These are phyloP conservation scores for Nicotiana otophora DNA, from an alignment of 257 asterid genomes.

Conservation along the genomic window DNA sequence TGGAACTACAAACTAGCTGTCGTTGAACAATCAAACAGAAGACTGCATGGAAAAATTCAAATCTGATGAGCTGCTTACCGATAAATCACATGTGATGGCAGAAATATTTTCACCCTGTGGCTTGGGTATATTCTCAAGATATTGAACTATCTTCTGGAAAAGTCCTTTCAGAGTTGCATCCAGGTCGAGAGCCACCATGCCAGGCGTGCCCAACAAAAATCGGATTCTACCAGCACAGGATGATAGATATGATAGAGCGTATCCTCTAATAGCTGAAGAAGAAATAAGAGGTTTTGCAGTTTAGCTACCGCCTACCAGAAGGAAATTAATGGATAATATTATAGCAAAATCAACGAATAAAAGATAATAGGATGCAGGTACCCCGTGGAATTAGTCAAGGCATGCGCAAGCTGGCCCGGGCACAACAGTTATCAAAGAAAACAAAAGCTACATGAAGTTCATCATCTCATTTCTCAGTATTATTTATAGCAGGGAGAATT, in stretches of 20 bases:
- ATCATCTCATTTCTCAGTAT: not conserved
- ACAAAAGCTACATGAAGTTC: not conserved
- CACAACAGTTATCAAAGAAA: too few relatives aligned
- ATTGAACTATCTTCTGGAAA: constrained; percentile 86
- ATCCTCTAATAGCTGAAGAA: constrained; percentile 90
- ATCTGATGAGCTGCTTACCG: constrained; percentile 52
- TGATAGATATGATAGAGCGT: constrained; percentile 90
- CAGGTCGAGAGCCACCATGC: constrained; percentile 98
- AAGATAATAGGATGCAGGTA: not conserved
- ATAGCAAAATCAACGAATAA: not conserved
- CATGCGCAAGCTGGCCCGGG: too few relatives aligned
- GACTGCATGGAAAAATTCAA: not conserved
- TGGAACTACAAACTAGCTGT: not conserved
- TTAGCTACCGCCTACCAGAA: constrained; percentile 4
- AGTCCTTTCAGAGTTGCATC: constrained; percentile 86
- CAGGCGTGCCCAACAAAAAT: constrained; percentile 94
- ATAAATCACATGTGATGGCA: constrained; percentile 79
- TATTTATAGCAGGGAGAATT: not conserved
- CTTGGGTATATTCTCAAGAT: constrained; percentile 89
- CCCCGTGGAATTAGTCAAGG: too few relatives aligned
- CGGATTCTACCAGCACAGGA: constrained; percentile 98
- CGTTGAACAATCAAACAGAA: not conserved
- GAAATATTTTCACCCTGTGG: constrained; percentile 94
- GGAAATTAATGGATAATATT: not conserved
- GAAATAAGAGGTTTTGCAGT: constrained; percentile 9